Evolutionary conservation across 176 grass and related monocot genomes (phyloP).

Genomic region (Triticum timopheevii): DNA sequence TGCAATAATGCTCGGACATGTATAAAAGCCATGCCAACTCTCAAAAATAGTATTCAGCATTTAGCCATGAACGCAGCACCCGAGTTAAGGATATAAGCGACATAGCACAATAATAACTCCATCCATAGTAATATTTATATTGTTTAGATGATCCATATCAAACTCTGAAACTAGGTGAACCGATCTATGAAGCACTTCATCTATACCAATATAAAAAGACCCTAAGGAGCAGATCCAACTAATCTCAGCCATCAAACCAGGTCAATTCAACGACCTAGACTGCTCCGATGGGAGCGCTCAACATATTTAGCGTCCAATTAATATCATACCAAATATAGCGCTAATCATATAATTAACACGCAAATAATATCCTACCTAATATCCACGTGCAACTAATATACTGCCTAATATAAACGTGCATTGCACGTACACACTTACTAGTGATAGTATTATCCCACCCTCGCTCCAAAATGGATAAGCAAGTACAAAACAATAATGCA

Average conservation of each 20-base stretch:
- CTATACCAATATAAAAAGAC: too few relatives aligned
- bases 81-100: not conserved
- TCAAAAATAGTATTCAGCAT: not conserved
- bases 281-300: too few relatives aligned
- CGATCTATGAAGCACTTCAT: not conserved
- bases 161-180: not conserved
- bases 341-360: too few relatives aligned
- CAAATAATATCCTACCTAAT: too few relatives aligned
- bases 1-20: not conserved
- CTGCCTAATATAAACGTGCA: too few relatives aligned
- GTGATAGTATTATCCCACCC: not conserved
- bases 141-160: not conserved
- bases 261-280: too few relatives aligned
- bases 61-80: not conserved
- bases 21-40: not conserved
- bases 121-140: slow-evolving; percentile 2
- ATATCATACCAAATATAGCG: too few relatives aligned
- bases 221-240: too few relatives aligned
- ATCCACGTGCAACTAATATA: too few relatives aligned
- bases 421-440: not conserved
- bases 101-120: not conserved
- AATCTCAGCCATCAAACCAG: too few relatives aligned
- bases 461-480: not conserved
- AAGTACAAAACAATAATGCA: not conserved
- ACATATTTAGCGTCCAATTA: too few relatives aligned